phyloP scores from a whole-genome alignment of 2,329 filamentous ascomycete genomes.

The Cladosporium sp. region DNA sequence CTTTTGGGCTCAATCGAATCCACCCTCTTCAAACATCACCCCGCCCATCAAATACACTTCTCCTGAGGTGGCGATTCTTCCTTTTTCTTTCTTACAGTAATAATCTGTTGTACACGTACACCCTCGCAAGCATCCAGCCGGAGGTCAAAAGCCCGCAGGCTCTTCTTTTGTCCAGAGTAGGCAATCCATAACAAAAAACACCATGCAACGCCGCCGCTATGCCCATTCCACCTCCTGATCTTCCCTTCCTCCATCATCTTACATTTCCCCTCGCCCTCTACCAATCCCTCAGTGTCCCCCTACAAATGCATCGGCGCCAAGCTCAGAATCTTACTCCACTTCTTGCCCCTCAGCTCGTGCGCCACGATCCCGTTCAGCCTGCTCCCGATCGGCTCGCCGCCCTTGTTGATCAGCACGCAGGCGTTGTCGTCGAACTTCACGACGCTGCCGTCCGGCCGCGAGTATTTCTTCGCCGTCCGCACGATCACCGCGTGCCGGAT shows the following conservation, averaged over 20 bases:
- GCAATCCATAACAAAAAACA: neutral
- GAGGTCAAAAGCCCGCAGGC: no score
- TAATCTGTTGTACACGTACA: no score
- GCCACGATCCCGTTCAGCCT: slow-evolving; percentile 88
- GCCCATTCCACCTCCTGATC: neutral
- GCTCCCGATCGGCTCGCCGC: slow-evolving; percentile 88
- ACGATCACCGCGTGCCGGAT: slow-evolving; percentile 95
- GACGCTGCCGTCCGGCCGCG: slow-evolving; percentile 80
- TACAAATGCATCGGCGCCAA: slow-evolving; percentile 78
- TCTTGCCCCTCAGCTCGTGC: slow-evolving; percentile 78
- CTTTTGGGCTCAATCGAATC: no score
- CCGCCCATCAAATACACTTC: no score
- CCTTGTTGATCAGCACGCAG: slow-evolving; percentile 94
- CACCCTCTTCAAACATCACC: no score
- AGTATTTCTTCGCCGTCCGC: slow-evolving; percentile 79
- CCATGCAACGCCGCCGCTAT: neutral
- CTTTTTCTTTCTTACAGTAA: no score
- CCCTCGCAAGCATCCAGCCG: no score
- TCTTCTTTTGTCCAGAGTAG: neutral
- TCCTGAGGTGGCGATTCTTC: no score
- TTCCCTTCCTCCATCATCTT: neutral
- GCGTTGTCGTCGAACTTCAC: slow-evolving; percentile 97
- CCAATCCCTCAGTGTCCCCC: neutral
- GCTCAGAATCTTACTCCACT: slow-evolving; percentile 98
- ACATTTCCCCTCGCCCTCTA: neutral